These are phyloP conservation scores for Colletotrichum sp. DNA, from an alignment of 2,329 filamentous ascomycete species.

Conservation along the genomic window DNA sequence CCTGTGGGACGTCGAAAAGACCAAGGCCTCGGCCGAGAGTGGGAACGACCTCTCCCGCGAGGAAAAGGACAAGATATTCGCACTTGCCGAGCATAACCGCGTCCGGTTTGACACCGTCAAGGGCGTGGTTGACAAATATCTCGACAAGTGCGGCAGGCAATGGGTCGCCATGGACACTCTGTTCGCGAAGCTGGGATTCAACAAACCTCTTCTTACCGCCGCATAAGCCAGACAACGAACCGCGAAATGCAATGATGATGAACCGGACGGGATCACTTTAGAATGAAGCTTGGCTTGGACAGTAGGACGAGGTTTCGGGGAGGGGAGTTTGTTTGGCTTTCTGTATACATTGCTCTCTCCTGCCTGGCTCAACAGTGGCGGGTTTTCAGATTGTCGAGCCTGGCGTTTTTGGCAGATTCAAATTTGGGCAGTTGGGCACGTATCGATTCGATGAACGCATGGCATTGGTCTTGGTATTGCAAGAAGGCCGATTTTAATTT, in stretches of 20 bases:
- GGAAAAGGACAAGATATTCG: constrained; percentile 67
- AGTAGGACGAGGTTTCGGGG: neutral
- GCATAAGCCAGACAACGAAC: neutral
- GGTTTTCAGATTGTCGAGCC: neutral
- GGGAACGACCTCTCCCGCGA: constrained; percentile 47
- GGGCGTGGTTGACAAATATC: constrained; percentile 79
- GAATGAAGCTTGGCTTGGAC: neutral
- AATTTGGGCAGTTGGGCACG: neutral
- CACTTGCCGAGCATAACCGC: constrained; percentile 83
- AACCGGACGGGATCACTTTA: neutral
- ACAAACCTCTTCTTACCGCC: constrained; percentile 28
- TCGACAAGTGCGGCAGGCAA: constrained; percentile 88
- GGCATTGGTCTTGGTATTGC: neutral
- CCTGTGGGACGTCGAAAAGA: constrained; percentile 88
- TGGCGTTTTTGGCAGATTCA: neutral
- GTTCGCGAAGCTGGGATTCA: constrained; percentile 73
- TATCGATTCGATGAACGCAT: neutral
- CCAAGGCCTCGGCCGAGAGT: constrained; percentile 41
- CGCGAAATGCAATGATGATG: neutral
- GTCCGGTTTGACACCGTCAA: constrained; percentile 78
- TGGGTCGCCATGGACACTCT: constrained; percentile 94
- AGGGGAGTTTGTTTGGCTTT: neutral
- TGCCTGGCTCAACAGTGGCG: neutral
- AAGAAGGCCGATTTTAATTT: neutral
- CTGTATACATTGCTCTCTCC: neutral